phyloP scores from a whole-genome alignment of 805 yeast genomes.

The Pachysolen tannophilus region DNA sequence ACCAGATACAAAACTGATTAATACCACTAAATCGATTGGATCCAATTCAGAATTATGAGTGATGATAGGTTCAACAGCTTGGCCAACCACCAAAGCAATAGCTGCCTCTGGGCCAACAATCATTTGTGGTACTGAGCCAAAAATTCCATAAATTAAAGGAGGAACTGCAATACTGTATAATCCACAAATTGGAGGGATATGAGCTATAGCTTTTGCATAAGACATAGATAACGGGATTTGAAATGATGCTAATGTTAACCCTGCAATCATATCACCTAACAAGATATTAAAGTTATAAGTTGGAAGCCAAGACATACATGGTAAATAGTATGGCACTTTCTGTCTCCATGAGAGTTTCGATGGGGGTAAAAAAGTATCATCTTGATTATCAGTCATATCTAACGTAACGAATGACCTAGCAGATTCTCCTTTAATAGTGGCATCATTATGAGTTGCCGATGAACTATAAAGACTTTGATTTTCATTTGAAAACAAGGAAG shows the following conservation, averaged over 20 bases:
- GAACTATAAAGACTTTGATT: too few species aligned
- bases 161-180: slow-evolving; percentile 69
- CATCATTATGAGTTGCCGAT: too few species aligned
- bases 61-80: slow-evolving; percentile 52
- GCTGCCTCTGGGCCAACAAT: slow-evolving; percentile 93
- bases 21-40: slow-evolving; percentile 52
- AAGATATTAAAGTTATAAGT: slow-evolving; percentile 32
- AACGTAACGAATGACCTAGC: too few species aligned
- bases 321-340: slow-evolving; percentile 54
- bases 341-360: too few species aligned
- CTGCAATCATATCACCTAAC: slow-evolving; percentile 68
- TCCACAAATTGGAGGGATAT: slow-evolving; percentile 76
- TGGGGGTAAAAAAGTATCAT: too few species aligned
- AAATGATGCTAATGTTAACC: slow-evolving; percentile 80
- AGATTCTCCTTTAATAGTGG: too few species aligned
- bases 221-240: slow-evolving; percentile 83
- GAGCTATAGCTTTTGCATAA: slow-evolving; percentile 78
- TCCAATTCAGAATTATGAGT: slow-evolving; percentile 31
- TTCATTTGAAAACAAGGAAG: too few species aligned
- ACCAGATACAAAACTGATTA: slow-evolving; percentile 72
- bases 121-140: slow-evolving; percentile 85
- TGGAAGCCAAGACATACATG: slow-evolving; percentile 62
- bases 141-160: slow-evolving; percentile 65
- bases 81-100: slow-evolving; percentile 75
- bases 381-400: not conserved